Percentiles rank a stretch among this genome's conserved stretches.
Conservation (phyloP, 148 eudicot species). For the Simmondsia chinensis region DNA sequence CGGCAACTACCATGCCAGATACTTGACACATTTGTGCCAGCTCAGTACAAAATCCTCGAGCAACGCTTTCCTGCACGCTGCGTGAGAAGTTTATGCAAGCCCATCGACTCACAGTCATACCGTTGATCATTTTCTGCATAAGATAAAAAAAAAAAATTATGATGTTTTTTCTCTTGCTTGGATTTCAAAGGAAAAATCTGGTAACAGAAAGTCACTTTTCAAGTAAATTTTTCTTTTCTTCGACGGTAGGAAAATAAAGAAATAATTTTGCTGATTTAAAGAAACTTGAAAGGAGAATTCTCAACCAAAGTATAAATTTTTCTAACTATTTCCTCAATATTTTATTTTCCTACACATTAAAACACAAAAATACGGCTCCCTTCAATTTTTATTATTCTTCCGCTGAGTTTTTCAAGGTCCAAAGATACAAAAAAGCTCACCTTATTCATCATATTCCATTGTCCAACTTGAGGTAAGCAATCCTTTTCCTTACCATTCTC, state of each 20-base stretch:
- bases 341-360: no score
- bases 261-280: no score
- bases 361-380: no score
- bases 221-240: no score
- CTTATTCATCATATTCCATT: constrained; percentile 91
- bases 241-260: no score
- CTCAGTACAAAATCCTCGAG: constrained; percentile 54
- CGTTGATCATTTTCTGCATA: constrained; percentile 81
- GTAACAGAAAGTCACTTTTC: no score
- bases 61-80: constrained; percentile 47
- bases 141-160: neutral
- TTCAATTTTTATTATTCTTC: no score
- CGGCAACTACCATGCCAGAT: constrained; percentile 80
- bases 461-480: constrained; percentile 76
- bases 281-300: no score
- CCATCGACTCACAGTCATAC: constrained; percentile 60
- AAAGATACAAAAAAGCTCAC: constrained; percentile 15
- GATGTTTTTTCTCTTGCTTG: neutral
- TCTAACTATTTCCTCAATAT: no score
- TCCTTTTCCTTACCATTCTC: constrained; percentile 72
- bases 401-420: no score
- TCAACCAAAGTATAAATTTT: no score
- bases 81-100: constrained; percentile 70
- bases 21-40: constrained; percentile 68
- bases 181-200: no score